A percentile compares a stretch with the other conserved stretches of the same genome.
Evolutionary conservation across 257 asterid species (phyloP).

Genomic region (Solanum lignicaule): DNA sequence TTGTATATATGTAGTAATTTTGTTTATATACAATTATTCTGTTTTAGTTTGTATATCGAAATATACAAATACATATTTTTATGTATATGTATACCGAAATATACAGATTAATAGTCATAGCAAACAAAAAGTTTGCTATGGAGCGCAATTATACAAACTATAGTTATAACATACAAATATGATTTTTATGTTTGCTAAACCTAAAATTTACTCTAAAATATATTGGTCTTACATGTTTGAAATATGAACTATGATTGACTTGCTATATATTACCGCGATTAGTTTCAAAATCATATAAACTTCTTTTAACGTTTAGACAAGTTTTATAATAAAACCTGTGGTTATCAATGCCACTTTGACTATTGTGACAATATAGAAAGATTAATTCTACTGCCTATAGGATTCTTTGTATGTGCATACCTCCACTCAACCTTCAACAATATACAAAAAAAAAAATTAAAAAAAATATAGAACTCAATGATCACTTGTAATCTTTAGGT

Average conservation of each 20-base stretch:
- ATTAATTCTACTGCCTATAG: background rate
- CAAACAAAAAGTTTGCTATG: too few species aligned
- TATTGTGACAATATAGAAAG: background rate
- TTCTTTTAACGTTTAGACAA: background rate
- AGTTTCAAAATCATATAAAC: background rate
- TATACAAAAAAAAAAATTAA: background rate
- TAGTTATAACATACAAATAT: too few species aligned
- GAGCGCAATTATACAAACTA: too few species aligned
- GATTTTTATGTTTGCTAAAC: too few species aligned
- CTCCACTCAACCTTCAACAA: background rate
- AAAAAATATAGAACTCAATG: background rate
- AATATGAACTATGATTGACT: background rate
- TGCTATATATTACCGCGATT: background rate
- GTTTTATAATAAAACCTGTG: background rate
- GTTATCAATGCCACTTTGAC: background rate
- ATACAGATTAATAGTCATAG: too few species aligned
- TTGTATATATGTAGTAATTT: too few species aligned
- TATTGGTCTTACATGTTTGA: too few species aligned
- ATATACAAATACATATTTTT: too few species aligned
- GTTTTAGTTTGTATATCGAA: too few species aligned
- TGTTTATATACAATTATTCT: too few species aligned
- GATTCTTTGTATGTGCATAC: background rate
- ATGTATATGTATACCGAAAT: too few species aligned
- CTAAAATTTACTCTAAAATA: too few species aligned
- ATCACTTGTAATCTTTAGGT: background rate